Conservation (phyloP, 2,329 filamentous ascomycete genomes). For the Ophiostoma sp. region DNA sequence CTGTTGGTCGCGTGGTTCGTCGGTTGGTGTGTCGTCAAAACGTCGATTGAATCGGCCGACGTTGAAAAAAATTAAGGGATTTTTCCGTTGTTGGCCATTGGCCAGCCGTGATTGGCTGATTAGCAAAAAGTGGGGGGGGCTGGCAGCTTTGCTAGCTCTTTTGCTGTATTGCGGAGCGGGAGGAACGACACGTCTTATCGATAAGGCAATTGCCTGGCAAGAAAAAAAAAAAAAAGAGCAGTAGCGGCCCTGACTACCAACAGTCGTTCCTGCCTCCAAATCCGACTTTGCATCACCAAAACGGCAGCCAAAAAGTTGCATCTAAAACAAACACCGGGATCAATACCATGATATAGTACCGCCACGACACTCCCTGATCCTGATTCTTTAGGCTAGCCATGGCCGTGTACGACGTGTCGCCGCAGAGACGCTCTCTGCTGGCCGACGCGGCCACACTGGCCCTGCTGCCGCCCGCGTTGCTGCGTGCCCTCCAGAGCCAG, state of each 20-base stretch:
- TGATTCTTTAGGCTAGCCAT: conserved; percentile 40
- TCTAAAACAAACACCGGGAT: background rate
- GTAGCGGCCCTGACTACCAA: background rate
- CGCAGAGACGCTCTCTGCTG: conserved; percentile 57
- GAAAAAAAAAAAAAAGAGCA: conserved; percentile 24
- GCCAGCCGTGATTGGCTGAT: conserved; percentile 22
- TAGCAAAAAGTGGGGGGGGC: background rate
- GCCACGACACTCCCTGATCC: background rate
- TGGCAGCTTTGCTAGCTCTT: conserved; percentile 12
- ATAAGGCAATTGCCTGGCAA: conserved; percentile 23
- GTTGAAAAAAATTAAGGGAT: conserved; percentile 25
- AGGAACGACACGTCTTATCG: conserved; percentile 22
- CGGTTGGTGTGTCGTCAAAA: conserved; percentile 2
- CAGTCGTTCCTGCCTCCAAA: background rate
- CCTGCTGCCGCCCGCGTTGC: conserved; percentile 68
- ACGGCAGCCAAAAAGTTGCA: conserved; percentile 3
- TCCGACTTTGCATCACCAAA: conserved; percentile 18
- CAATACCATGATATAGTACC: conserved; percentile 20
- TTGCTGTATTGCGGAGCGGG: background rate
- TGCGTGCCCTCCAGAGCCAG: conserved; percentile 64
- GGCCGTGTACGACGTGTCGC: conserved; percentile 57
- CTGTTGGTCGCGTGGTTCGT: conserved; percentile 8
- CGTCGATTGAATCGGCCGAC: conserved; percentile 21
- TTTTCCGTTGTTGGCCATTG: conserved; percentile 22
- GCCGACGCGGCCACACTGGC: conserved; percentile 54